These are phyloP conservation scores for Suhomyces kunorum DNA, from an alignment of 1,139 yeast genomes.

Conservation along the genomic window DNA sequence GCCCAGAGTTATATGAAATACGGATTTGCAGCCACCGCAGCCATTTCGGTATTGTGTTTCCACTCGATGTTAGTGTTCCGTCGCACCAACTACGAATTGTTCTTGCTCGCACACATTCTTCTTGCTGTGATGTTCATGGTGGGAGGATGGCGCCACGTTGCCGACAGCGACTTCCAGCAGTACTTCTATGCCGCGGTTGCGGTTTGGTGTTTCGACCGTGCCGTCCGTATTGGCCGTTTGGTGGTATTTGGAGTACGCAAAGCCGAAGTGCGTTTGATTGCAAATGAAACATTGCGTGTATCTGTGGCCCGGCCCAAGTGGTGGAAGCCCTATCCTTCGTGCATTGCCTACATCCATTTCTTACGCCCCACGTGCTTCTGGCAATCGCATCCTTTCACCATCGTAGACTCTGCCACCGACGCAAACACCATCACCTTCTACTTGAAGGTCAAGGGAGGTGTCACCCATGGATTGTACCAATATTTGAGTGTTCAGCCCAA, in stretches of 20 bases:
- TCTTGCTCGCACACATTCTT: slow-evolving; percentile 57
- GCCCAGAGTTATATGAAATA: slow-evolving; percentile 44
- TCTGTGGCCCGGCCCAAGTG: slow-evolving; percentile 34
- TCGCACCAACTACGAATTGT: slow-evolving; percentile 61
- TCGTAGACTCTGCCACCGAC: slow-evolving; percentile 39
- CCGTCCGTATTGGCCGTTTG: slow-evolving; percentile 52
- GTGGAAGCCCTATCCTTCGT: slow-evolving; percentile 45
- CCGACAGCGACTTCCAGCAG: slow-evolving; percentile 43
- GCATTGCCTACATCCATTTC: slow-evolving; percentile 43
- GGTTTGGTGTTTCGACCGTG: slow-evolving; percentile 65
- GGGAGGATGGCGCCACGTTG: slow-evolving; percentile 62
- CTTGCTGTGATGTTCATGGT: slow-evolving; percentile 57
- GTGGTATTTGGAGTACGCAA: slow-evolving; percentile 48
- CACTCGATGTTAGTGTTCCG: slow-evolving; percentile 57
- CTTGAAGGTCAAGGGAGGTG: slow-evolving; percentile 44
- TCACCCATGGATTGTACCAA: slow-evolving; percentile 33
- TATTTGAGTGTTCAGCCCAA: slow-evolving; percentile 52
- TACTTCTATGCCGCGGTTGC: slow-evolving; percentile 57
- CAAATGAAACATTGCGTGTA: slow-evolving; percentile 47
- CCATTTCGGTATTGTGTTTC: slow-evolving; percentile 42
- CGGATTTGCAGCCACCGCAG: slow-evolving; percentile 54
- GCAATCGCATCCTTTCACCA: slow-evolving; percentile 62
- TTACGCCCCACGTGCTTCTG: slow-evolving; percentile 47
- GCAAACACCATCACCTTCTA: slow-evolving; percentile 32
- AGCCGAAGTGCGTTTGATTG: slow-evolving; percentile 51